Evolutionary conservation across 23 red algal genomes (phyloP).

Genomic region (Gracilaria caudata): DNA sequence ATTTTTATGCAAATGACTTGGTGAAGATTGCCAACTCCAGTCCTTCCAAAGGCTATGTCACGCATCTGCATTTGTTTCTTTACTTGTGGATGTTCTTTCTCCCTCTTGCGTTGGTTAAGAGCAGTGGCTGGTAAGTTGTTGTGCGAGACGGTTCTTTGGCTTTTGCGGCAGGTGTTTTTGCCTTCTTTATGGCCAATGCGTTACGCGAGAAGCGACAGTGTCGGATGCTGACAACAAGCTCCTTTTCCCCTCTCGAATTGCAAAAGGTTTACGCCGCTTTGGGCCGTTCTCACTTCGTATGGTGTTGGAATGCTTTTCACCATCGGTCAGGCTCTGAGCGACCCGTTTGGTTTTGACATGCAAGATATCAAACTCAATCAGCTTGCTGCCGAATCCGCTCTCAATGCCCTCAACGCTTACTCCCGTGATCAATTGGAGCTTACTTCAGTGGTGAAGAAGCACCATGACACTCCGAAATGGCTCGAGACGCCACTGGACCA

Average conservation of each 20-base stretch:
- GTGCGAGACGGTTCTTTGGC: too few species aligned
- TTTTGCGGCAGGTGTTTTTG: too few species aligned
- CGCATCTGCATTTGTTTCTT: slow-evolving; percentile 38
- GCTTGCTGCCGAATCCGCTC: slow-evolving; percentile 10
- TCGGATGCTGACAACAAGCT: too few species aligned
- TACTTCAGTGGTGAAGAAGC: background rate
- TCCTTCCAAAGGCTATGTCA: slow-evolving; percentile 22
- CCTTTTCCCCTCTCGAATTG: too few species aligned
- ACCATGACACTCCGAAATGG: slow-evolving; percentile 24
- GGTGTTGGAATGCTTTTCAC: slow-evolving; percentile 61
- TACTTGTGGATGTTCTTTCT: slow-evolving; percentile 64
- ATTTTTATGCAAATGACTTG: slow-evolving; percentile 1
- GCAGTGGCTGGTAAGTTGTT: slow-evolving; percentile 66
- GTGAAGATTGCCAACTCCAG: slow-evolving; percentile 13
- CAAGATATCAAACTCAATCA: slow-evolving; percentile 53
- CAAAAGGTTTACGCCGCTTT: slow-evolving; percentile 58
- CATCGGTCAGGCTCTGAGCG: slow-evolving; percentile 8
- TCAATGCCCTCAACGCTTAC: background rate
- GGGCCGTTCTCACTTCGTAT: slow-evolving; percentile 42
- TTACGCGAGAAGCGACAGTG: too few species aligned
- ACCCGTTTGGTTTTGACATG: slow-evolving; percentile 52
- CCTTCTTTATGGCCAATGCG: too few species aligned
- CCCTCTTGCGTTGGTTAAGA: slow-evolving; percentile 31
- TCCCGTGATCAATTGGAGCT: background rate
- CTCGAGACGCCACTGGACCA: background rate